Base-by-base conservation (phyloP, 2,329 filamentous ascomycete species). In the Cladobotryum protrusum region DNA sequence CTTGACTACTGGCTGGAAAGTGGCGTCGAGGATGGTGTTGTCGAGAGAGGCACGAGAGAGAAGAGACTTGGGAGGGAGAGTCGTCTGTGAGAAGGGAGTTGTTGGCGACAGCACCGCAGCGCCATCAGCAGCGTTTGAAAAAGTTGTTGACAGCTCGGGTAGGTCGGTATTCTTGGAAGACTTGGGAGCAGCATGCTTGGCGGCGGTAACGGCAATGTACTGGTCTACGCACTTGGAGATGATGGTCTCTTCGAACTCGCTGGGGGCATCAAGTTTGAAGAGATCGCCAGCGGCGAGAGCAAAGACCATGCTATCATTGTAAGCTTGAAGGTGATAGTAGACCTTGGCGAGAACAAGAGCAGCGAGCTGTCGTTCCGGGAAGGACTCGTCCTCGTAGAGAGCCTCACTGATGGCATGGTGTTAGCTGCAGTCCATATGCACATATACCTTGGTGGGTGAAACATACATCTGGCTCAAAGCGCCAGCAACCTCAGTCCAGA, bases 281-380 rank as follows among this genome's bases (percentile, higher is more conserved):
- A 96, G 83, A 66, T 96, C 89, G 53, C 93, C 93, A 19, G 93
- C 91, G 52, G 90, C 91, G 42, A 99, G 82, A 56, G 93, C 93
- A 70, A 99, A 97, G 47, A 89, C 87, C 92, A 99, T 97, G 71
- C 92, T 96, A 75, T 99, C 93, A 67, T 96, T 93, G 76, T 99
- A 99, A 68, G 93, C 93, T 72, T 96, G 90, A 47, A 99, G 83
- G 67, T 99, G 93, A 67, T 97, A 99, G 75, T 97, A 99, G 59
- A 97, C 90, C 78, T 99, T 99, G 60, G 93, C 87, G 40, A 95
- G 87, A 48, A 99, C 90, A 45, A 99, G 79, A 48, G 93, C 93
- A 49, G 93, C 93, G 50, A 99, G 85, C 68, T 93, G 88, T 63
- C 92, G 89, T 69, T 99, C 87, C 44, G 91, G 87, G 64, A 99